Conservation (phyloP, 257 asterid genomes). For the Plantago elongata region DNA sequence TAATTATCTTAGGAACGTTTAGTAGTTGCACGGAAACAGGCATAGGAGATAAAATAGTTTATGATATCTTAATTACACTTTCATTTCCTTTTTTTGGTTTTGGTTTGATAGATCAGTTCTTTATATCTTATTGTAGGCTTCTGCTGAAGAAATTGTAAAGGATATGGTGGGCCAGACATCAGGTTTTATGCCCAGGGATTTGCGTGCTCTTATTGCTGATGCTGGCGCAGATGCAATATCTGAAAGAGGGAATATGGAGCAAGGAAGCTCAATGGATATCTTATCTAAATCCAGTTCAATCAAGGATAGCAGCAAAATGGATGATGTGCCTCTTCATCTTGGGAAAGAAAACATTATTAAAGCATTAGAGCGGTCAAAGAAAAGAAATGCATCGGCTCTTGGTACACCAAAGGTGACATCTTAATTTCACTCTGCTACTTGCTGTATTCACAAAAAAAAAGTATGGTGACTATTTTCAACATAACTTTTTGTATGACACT, state of each 20-base stretch:
- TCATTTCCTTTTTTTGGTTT: conserved; percentile 16
- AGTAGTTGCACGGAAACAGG: conserved; percentile 7
- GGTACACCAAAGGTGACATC: conserved; percentile 89
- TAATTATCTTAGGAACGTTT: conserved; percentile 4
- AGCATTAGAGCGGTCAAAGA: conserved; percentile 88
- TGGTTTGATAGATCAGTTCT: conserved; percentile 32
- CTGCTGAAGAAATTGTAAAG: conserved; percentile 65
- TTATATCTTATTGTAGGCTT: conserved; percentile 42
- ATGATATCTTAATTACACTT: conserved; percentile 13
- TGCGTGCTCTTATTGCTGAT: conserved; percentile 83
- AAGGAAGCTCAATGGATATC: conserved; percentile 28
- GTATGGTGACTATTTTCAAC: neutral
- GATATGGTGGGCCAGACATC: conserved; percentile 94
- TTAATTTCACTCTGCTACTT: neutral
- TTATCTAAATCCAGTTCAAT: conserved; percentile 31
- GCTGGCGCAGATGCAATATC: conserved; percentile 65
- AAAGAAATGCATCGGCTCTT: conserved; percentile 90
- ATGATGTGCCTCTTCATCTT: conserved; percentile 31
- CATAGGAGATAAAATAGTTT: conserved; percentile 6
- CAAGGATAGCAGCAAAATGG: conserved; percentile 28
- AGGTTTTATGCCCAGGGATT: conserved; percentile 95
- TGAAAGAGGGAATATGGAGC: conserved; percentile 34
- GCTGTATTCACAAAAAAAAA: too few relatives aligned
- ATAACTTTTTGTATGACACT: conserved; percentile 6
- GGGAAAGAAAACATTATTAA: conserved; percentile 71